Percentiles rank a stretch among this genome's conserved stretches.
Evolutionary conservation across 106 monocot species (phyloP).

Genomic region (Dioscorea alata): DNA sequence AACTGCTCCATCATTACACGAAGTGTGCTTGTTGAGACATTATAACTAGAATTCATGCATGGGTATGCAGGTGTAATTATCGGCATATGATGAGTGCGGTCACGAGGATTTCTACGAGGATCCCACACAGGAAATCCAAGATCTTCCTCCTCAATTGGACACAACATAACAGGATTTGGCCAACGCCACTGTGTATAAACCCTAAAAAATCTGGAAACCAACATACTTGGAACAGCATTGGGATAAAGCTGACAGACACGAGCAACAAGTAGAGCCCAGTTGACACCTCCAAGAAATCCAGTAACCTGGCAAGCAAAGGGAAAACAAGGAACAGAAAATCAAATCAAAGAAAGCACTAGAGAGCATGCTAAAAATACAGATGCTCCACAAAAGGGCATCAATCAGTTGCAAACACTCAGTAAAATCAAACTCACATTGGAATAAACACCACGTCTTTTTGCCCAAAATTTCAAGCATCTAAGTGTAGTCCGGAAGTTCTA

Average conservation of each 20-base stretch:
- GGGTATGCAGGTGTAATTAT: conserved; percentile 99
- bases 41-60: conserved; percentile 99
- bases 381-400: too few relatives aligned
- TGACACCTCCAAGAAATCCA: conserved; percentile 98
- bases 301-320: conserved; percentile 47
- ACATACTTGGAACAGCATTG: conserved; percentile 92
- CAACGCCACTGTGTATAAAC: conserved; percentile 98
- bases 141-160: conserved; percentile 83
- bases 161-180: conserved; percentile 97
- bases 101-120: conserved; percentile 86
- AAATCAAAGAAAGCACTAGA: neutral
- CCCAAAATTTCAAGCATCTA: conserved; percentile 91
- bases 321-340: neutral
- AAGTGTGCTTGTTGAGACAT: conserved; percentile 92
- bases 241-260: conserved; percentile 94
- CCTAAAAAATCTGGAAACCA: conserved; percentile 89
- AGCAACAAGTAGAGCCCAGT: conserved; percentile 87
- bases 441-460: conserved; percentile 90
- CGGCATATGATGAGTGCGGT: conserved; percentile 91
- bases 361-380: neutral
- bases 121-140: conserved; percentile 96
- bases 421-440: conserved; percentile 71
- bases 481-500: conserved; percentile 87
- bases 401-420: neutral
- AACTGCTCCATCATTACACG: conserved; percentile 98